Conservation (phyloP, 768 basidiomycete species). For the Tylopilus cervinicoccineus region DNA sequence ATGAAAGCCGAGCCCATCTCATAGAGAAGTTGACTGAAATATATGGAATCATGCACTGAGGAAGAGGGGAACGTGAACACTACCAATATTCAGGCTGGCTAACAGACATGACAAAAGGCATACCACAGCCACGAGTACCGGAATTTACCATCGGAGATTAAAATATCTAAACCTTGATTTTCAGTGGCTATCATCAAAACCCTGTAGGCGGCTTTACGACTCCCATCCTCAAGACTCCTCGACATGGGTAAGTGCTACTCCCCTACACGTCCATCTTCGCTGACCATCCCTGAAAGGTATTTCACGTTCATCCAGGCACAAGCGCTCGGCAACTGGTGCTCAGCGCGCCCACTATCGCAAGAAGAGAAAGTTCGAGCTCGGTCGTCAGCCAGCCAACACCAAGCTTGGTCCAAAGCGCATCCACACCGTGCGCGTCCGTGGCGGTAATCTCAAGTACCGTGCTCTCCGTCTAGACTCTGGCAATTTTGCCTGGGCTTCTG, state of each 20-base stretch:
- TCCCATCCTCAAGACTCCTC: slow-evolving; percentile 65
- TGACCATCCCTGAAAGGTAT: slow-evolving; percentile 64
- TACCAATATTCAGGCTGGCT: slow-evolving; percentile 20
- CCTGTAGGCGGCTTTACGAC: slow-evolving; percentile 32
- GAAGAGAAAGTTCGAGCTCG: slow-evolving; percentile 99
- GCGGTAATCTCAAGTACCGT: slow-evolving; percentile 93
- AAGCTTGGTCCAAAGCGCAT: slow-evolving; percentile 95
- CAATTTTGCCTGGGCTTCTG: slow-evolving; percentile 99
- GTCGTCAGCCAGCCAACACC: slow-evolving; percentile 96
- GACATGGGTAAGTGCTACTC: slow-evolving; percentile 67
- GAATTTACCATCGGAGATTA: slow-evolving; percentile 27
- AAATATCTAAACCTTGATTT: slow-evolving; percentile 36
- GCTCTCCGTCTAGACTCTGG: slow-evolving; percentile 95
- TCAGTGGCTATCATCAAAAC: slow-evolving; percentile 51
- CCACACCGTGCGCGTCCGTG: slow-evolving; percentile 92
- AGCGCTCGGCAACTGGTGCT: slow-evolving; percentile 90
- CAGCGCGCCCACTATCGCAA: slow-evolving; percentile 96
- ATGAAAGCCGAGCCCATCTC: slow-evolving; percentile 62
- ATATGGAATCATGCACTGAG: slow-evolving; percentile 19
- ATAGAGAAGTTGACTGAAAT: slow-evolving; percentile 29
- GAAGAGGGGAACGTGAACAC: slow-evolving; percentile 15
- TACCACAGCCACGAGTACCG: slow-evolving; percentile 24
- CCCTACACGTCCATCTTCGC: not conserved
- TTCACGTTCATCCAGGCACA: slow-evolving; percentile 94
- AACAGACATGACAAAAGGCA: slow-evolving; percentile 23